A percentile compares a stretch with the other conserved stretches of the same genome.
Evolutionary conservation across 2,329 filamentous ascomycete species (phyloP).

Genomic region (Paraphoma chrysanthemicola): DNA sequence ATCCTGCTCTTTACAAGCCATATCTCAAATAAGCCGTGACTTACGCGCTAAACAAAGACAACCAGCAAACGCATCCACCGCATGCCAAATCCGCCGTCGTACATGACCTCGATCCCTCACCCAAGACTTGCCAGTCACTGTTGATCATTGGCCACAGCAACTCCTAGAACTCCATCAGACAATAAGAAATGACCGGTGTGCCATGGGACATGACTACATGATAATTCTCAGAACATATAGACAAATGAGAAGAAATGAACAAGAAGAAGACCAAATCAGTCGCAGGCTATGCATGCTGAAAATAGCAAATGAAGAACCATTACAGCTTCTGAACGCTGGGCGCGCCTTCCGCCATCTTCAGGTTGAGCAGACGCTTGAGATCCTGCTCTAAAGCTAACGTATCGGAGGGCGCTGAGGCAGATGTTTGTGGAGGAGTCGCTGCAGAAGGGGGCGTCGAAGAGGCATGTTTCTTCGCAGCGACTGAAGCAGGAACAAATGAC

Average conservation of each 20-base stretch:
- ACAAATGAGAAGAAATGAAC: constrained; percentile 28
- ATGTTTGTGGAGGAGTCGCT: constrained; percentile 16
- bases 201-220: constrained; percentile 27
- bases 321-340: constrained; percentile 30
- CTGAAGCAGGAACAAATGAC: constrained; percentile 46
- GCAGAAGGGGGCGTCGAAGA: constrained; percentile 23
- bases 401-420: constrained; percentile 20
- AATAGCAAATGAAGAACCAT: constrained; percentile 18
- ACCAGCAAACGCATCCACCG: no score
- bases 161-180: constrained; percentile 25
- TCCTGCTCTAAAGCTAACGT: constrained; percentile 42
- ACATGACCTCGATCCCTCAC: no score
- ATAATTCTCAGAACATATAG: constrained; percentile 22
- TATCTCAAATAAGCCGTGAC: no score
- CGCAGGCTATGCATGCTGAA: constrained; percentile 38
- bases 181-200: constrained; percentile 19
- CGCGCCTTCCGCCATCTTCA: constrained; percentile 29
- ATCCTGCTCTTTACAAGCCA: constrained; percentile 6
- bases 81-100: no score
- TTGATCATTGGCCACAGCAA: constrained; percentile 3
- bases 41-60: no score
- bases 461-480: constrained; percentile 41
- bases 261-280: constrained; percentile 18
- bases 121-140: neutral
- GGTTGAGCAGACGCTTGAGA: constrained; percentile 46